phyloP scores from a whole-genome alignment of 805 yeast species.

The Pachysolen tannophilus region DNA sequence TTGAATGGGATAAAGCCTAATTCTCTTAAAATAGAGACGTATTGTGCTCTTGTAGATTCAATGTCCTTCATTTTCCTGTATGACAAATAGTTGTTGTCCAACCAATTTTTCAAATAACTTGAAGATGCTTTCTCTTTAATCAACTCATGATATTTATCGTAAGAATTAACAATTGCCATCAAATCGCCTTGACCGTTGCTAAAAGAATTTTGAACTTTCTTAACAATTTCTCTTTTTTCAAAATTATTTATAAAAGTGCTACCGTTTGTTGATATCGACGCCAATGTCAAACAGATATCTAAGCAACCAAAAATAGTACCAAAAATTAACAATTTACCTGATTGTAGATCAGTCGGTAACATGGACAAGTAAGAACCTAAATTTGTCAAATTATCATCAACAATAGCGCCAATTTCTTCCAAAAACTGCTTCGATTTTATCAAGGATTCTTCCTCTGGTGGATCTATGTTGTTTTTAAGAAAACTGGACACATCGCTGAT shows the following conservation, averaged over 20 bases:
- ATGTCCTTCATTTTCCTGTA: slow-evolving; percentile 63
- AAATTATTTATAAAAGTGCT: slow-evolving; percentile 59
- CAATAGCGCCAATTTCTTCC: slow-evolving; percentile 67
- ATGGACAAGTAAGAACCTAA: slow-evolving; percentile 74
- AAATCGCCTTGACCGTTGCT: slow-evolving; percentile 65
- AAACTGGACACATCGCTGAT: slow-evolving; percentile 63
- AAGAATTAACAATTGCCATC: slow-evolving; percentile 56
- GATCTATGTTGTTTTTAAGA: slow-evolving; percentile 69
- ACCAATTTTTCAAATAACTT: slow-evolving; percentile 31
- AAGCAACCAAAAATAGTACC: slow-evolving; percentile 81
- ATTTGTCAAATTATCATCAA: slow-evolving; percentile 47
- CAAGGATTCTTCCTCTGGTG: slow-evolving; percentile 56
- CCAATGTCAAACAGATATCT: slow-evolving; percentile 70
- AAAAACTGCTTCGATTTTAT: slow-evolving; percentile 43
- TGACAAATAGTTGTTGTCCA: slow-evolving; percentile 54
- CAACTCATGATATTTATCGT: slow-evolving; percentile 38
- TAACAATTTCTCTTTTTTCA: slow-evolving; percentile 61
- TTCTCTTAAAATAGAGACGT: slow-evolving; percentile 62
- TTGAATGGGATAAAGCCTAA: slow-evolving; percentile 64
- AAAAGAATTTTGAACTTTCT: slow-evolving; percentile 30
- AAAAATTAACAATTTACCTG: slow-evolving; percentile 73
- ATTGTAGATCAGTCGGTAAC: slow-evolving; percentile 79
- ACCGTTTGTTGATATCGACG: slow-evolving; percentile 67
- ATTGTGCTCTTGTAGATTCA: slow-evolving; percentile 61
- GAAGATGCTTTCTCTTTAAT: slow-evolving; percentile 15